These are phyloP conservation scores for Herpetospermum pedunculosum DNA, from an alignment of 306 rosid genomes.

Conservation along the genomic window DNA sequence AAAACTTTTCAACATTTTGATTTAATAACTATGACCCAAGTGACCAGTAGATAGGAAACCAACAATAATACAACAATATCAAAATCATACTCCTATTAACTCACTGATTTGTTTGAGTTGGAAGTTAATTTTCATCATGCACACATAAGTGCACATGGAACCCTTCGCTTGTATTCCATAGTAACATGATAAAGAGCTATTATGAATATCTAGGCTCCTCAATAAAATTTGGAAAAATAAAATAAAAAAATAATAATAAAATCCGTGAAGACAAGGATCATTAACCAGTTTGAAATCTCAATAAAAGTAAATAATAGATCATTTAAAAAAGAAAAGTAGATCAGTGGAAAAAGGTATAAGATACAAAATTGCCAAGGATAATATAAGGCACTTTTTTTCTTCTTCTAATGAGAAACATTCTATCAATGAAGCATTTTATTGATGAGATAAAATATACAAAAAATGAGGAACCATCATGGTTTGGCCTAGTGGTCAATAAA, in stretches of 20 bases:
- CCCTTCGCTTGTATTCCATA: background rate
- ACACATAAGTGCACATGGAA: background rate
- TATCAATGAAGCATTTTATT: background rate
- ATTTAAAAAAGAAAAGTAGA: background rate
- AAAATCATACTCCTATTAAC: background rate
- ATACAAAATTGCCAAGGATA: background rate
- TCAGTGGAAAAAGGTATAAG: background rate
- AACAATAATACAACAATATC: background rate
- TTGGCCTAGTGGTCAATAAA: no score
- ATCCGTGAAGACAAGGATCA: background rate
- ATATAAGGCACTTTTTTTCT: background rate
- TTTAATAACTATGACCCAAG: slow-evolving; percentile 8
- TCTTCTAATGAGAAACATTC: background rate
- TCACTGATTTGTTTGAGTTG: background rate
- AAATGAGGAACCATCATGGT: no score
- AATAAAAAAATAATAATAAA: background rate
- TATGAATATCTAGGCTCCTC: background rate
- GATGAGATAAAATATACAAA: background rate
- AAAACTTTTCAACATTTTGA: background rate
- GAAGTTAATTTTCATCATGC: background rate
- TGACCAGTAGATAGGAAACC: background rate
- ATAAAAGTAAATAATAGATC: background rate
- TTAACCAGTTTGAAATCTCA: background rate
- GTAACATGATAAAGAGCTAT: background rate
- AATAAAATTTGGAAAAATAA: background rate